A percentile compares a stretch with the other conserved stretches of the same genome.
Evolutionary conservation across 192 early-diverging fungal species (phyloP).

Genomic region (Coemansia sp.): DNA sequence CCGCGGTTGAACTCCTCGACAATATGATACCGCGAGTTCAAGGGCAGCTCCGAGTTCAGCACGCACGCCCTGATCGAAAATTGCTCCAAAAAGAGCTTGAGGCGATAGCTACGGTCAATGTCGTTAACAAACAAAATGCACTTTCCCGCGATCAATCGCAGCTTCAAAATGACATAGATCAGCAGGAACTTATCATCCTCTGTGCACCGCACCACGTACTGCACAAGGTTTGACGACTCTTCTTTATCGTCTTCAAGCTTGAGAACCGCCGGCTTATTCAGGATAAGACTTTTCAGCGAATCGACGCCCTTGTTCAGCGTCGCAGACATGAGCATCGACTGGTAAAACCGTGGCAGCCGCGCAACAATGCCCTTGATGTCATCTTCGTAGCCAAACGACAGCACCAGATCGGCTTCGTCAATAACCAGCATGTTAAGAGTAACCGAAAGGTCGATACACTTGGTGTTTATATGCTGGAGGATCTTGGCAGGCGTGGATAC

Average conservation of each 20-base stretch:
- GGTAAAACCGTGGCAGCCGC: slow-evolving; percentile 82
- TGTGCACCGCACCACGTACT: slow-evolving; percentile 73
- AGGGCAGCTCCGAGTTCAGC: slow-evolving; percentile 92
- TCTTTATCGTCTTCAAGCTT: slow-evolving; percentile 80
- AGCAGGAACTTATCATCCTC: slow-evolving; percentile 89
- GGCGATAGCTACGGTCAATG: slow-evolving; percentile 87
- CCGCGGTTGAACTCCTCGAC: slow-evolving; percentile 98
- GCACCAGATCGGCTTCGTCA: slow-evolving; percentile 94
- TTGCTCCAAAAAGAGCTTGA: slow-evolving; percentile 95
- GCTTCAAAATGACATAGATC: slow-evolving; percentile 86
- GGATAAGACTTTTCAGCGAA: slow-evolving; percentile 76
- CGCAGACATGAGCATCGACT: slow-evolving; percentile 92
- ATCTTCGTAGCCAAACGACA: slow-evolving; percentile 91
- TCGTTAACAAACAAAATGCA: slow-evolving; percentile 95
- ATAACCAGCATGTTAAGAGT: slow-evolving; percentile 84
- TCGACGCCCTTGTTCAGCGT: slow-evolving; percentile 90
- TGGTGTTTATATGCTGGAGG: slow-evolving; percentile 70
- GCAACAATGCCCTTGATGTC: slow-evolving; percentile 78
- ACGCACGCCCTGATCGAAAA: slow-evolving; percentile 90
- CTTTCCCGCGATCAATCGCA: slow-evolving; percentile 86
- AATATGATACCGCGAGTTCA: slow-evolving; percentile 90
- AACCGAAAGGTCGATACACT: slow-evolving; percentile 56
- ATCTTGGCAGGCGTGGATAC: slow-evolving; percentile 84
- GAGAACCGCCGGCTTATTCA: slow-evolving; percentile 84
- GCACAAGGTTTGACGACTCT: slow-evolving; percentile 60